Evolutionary conservation across 2,329 filamentous ascomycete species (phyloP), one percentile per base, ranked within the genome.

Genomic region (Arachnomyces sp.): DNA sequence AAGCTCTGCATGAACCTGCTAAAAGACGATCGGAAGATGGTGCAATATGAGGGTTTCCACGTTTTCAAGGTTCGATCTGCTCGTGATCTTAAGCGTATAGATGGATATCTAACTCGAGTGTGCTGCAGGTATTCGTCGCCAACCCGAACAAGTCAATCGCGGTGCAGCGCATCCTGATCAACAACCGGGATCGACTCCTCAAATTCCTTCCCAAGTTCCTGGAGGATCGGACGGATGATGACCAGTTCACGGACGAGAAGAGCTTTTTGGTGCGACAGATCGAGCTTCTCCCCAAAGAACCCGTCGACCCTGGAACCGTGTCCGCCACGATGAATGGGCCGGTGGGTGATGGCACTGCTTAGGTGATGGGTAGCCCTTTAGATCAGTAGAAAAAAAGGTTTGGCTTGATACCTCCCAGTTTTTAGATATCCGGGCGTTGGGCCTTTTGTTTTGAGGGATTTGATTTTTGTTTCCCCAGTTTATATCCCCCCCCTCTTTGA

Each of bases 1-100:
- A 98, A 98, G 68, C 84, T 96, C 49, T 92, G 89, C 68, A 98
- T 98, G 92, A 96, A 94, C 63, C 73, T 98, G 44, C 71, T 98
- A 45, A 82, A 88, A 51, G 92, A 96, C 61, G 90, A 96, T 63
- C 79, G 90, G 52, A 92, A 94, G 64, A 98, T 98, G 89, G 92
- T 98, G 46, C 92, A 96, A 65, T 98, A 98, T 61, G 92, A 98
- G 63, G 92, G 89, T 6, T 98, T 98, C 62, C 92, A 98, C 60
- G 90, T 98, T 31, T 98, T 98, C 75, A 98, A 98, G 72, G 76
- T 79, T 56, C 45, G 52, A 44, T 18, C 17, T 32, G 31, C n/a
- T 32, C 12, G 12, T 32, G 12, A 17, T 34, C 12, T 34, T 34
- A 3, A 3, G 12, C 20, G 11, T 34, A 34, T 6, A 11, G 6